phyloP scores from a whole-genome alignment of 78 protist species.

The Planoprotostelium fungivorum region DNA sequence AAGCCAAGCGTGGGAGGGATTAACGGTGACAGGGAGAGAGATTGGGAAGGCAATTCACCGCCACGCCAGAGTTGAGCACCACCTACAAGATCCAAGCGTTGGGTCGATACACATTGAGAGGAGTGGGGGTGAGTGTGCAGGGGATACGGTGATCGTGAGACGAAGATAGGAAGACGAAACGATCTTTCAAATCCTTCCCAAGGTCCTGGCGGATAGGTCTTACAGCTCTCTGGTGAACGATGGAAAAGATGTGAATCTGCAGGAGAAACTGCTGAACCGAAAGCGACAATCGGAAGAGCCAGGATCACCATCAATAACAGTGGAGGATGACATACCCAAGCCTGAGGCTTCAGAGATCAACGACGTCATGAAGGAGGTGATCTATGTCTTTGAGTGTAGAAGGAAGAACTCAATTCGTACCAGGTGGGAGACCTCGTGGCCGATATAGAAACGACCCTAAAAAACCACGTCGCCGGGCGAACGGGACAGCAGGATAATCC shows the following conservation, averaged over 20 bases:
- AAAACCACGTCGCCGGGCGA: not conserved
- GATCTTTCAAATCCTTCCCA: not conserved
- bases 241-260: not conserved
- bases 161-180: not conserved
- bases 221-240: not conserved
- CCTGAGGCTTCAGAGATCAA: not conserved
- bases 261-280: not conserved
- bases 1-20: not conserved
- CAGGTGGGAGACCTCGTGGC: not conserved
- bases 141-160: not conserved
- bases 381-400: not conserved
- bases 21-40: not conserved
- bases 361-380: not conserved
- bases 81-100: not conserved
- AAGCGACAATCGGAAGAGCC: not conserved
- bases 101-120: not conserved
- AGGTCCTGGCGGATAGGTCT: not conserved
- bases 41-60: not conserved
- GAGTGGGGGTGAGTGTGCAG: not conserved
- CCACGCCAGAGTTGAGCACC: not conserved
- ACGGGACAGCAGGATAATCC: not conserved
- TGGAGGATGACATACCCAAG: not conserved
- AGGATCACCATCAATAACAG: not conserved
- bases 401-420: not conserved
- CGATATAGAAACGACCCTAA: not conserved